Base-by-base conservation (phyloP, 768 basidiomycete species). In the Kwoniella mangroviensis region DNA sequence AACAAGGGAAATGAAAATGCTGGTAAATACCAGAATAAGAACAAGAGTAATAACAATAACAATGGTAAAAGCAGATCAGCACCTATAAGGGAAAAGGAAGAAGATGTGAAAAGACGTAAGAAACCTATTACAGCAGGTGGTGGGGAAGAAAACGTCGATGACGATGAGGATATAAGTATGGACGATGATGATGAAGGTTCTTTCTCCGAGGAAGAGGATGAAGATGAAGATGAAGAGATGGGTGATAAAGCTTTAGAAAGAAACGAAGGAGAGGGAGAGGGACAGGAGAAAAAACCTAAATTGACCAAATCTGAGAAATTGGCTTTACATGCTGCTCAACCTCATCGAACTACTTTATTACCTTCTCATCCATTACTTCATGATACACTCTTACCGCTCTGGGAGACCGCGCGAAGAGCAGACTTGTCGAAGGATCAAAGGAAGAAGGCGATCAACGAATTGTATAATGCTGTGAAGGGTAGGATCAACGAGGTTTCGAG, bases 401-500 rank as follows among this genome's bases (percentile, higher is more conserved):
- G 82, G 82, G 82, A 83, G 68, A 73, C 71, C n/a, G 82, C 82
- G 3, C 51, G 82, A 53, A 62, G 75, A 57, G 77, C 81, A 4
- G 82, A 83, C 62, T 55, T 94, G 49, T 83, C 89, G 0, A 84
- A 89, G 22, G 82, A 88, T 26, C 91, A 95, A 76, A 88, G 94
- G 24, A 88, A 90, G 73, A 88, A 89, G 74, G 89, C 93, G 59
- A 85, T 96, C 68, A 85, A 86, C 56, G 87, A 88, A 28, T 86
- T 98, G 10, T 92, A 93, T 88, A 84, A 85, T 40, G 86, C 90
- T 55, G 89, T 94, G 22, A 88, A 90, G 22, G 93, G 93, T 4
- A 89, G 89, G 73, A 89, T 96, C 54, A 89, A 90, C 69, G 93
- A 94, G 41, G 89, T 96, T 45, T 90, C 92, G 1, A 87, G 92